These are phyloP conservation scores for Phytopythium delawarense DNA, from an alignment of 352 stramenopile species.

Conservation along the genomic window DNA sequence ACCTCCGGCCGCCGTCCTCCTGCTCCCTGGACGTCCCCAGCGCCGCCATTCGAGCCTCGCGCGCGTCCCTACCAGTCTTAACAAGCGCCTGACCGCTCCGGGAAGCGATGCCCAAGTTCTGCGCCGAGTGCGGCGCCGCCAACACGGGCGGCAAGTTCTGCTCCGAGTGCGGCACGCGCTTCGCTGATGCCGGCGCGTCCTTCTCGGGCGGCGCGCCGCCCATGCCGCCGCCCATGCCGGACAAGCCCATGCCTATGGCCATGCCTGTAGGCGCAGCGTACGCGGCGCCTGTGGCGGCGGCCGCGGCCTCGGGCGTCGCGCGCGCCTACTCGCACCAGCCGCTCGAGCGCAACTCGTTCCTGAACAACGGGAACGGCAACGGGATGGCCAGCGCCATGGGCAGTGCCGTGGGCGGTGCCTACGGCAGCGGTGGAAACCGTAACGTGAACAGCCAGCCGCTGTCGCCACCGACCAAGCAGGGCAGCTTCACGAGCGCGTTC, in stretches of 20 bases:
- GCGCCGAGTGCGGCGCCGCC: conserved; percentile 23
- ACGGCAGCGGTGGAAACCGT: neutral
- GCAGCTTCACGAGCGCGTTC: conserved; percentile 17
- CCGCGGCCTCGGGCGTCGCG: neutral
- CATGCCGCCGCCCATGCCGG: neutral
- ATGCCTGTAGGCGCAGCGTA: conserved; percentile 10
- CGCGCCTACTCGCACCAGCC: conserved; percentile 4
- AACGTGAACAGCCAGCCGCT: conserved; percentile 1
- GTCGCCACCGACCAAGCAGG: conserved; percentile 16
- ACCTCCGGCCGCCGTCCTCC: neutral
- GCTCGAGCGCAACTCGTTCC: conserved; percentile 12
- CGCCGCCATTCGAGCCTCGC: neutral
- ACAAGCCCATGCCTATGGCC: conserved; percentile 11
- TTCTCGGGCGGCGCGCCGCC: neutral
- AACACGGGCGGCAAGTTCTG: conserved; percentile 57
- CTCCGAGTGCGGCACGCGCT: conserved; percentile 52
- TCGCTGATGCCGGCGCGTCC: conserved; percentile 14
- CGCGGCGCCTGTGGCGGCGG: neutral
- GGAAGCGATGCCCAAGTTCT: conserved; percentile 12
- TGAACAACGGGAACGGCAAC: conserved; percentile 1
- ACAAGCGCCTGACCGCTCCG: neutral
- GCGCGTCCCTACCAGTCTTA: neutral
- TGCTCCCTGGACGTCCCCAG: neutral
- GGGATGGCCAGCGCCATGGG: no score
- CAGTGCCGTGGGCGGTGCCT: neutral